Evolutionary conservation across 768 basidiomycete species (phyloP).

Genomic region (Russula earlei): DNA sequence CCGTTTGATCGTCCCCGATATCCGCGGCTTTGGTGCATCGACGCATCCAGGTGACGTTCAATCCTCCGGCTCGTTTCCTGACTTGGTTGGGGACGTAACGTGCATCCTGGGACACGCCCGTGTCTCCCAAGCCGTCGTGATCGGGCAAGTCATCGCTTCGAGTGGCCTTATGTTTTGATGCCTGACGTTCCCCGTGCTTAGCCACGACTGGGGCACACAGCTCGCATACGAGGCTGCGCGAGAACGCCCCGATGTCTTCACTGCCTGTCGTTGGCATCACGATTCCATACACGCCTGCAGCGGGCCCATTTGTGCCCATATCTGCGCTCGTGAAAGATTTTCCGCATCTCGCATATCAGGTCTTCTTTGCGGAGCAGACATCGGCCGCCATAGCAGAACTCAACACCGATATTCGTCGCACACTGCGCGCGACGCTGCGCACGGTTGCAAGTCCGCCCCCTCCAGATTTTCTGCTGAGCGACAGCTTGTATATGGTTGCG

Average conservation of each 20-base stretch:
- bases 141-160: slow-evolving; percentile 39
- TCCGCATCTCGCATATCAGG: slow-evolving; percentile 45
- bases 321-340: slow-evolving; percentile 33
- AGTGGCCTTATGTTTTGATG: neutral
- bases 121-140: slow-evolving; percentile 43
- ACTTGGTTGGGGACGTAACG: slow-evolving; percentile 51
- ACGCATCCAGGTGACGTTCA: slow-evolving; percentile 54
- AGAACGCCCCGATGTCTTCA: slow-evolving; percentile 55
- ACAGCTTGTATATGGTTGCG: slow-evolving; percentile 41
- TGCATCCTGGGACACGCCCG: slow-evolving; percentile 49
- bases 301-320: slow-evolving; percentile 38
- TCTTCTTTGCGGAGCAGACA: slow-evolving; percentile 48
- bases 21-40: slow-evolving; percentile 65
- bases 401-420: slow-evolving; percentile 43
- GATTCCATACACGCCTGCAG: slow-evolving; percentile 54
- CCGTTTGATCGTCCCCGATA: slow-evolving; percentile 49
- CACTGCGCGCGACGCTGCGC: slow-evolving; percentile 47
- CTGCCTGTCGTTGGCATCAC: slow-evolving; percentile 48
- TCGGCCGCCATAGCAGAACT: slow-evolving; percentile 44
- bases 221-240: slow-evolving; percentile 62
- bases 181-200: slow-evolving; percentile 22
- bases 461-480: slow-evolving; percentile 39
- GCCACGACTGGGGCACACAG: slow-evolving; percentile 70
- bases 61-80: slow-evolving; percentile 48
- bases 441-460: slow-evolving; percentile 49